These are phyloP conservation scores for Knufia petricola DNA, from an alignment of 2,329 filamentous ascomycete species.

Conservation along the genomic window DNA sequence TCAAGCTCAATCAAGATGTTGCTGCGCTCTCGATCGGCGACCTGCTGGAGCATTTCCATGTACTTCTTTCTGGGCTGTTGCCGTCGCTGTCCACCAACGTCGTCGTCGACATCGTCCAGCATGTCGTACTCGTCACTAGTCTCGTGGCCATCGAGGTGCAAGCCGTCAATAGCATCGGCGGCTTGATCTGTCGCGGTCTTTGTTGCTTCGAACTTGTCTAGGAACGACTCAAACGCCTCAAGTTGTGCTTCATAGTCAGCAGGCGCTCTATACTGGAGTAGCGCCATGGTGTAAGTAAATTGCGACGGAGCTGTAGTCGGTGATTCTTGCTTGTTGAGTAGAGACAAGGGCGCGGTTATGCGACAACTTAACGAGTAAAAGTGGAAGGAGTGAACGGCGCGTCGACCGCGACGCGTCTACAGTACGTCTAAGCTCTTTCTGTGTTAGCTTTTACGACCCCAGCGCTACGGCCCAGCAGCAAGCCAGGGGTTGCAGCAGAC, in stretches of 20 bases:
- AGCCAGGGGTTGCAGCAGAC: too few relatives aligned
- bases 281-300: slow-evolving; percentile 56
- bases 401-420: too few relatives aligned
- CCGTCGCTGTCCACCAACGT: slow-evolving; percentile 35
- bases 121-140: slow-evolving; percentile 86
- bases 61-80: slow-evolving; percentile 71
- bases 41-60: slow-evolving; percentile 72
- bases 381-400: too few relatives aligned
- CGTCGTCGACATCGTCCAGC: slow-evolving; percentile 70
- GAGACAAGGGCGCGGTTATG: too few relatives aligned
- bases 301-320: too few relatives aligned
- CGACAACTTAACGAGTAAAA: too few relatives aligned
- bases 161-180: slow-evolving; percentile 69
- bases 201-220: slow-evolving; percentile 80
- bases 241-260: slow-evolving; percentile 86
- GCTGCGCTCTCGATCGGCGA: slow-evolving; percentile 67
- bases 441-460: too few relatives aligned
- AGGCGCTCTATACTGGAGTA: slow-evolving; percentile 65
- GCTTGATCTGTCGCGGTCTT: slow-evolving; percentile 56
- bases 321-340: too few relatives aligned
- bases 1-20: slow-evolving; percentile 83
- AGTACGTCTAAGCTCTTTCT: too few relatives aligned
- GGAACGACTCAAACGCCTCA: slow-evolving; percentile 71
- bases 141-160: slow-evolving; percentile 80
- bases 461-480: too few relatives aligned